These are phyloP conservation scores for Pholiota adiposa DNA, from an alignment of 1,284 basidiomycete genomes.

Conservation along the genomic window DNA sequence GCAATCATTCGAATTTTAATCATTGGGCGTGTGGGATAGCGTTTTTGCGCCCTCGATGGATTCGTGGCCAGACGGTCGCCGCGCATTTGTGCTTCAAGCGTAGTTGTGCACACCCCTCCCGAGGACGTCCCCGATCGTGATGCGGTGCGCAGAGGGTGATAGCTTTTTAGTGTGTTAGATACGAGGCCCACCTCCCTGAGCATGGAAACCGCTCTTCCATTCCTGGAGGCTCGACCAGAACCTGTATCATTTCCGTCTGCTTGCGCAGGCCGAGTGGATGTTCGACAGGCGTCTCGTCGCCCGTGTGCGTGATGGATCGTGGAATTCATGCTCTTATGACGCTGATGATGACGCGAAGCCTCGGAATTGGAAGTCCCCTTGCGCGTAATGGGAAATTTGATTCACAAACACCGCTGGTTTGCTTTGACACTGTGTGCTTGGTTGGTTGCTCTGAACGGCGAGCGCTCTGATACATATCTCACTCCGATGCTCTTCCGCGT, in stretches of 20 bases:
- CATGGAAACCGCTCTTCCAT: background rate
- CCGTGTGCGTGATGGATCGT: too few relatives aligned
- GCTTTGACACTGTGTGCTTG: too few relatives aligned
- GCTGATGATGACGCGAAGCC: too few relatives aligned
- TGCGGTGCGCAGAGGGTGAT: too few relatives aligned
- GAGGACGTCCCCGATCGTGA: background rate
- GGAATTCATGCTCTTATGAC: background rate
- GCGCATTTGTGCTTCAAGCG: too few relatives aligned
- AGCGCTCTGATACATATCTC: conserved; percentile 5
- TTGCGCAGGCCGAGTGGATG: conserved; percentile 5
- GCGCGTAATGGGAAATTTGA: conserved; percentile 9
- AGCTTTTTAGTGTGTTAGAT: too few relatives aligned
- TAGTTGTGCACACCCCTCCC: too few relatives aligned
- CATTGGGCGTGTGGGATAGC: too few relatives aligned
- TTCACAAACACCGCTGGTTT: conserved; percentile 2
- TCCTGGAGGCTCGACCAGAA: background rate
- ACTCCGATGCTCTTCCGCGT: background rate
- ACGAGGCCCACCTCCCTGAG: background rate
- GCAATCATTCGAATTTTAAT: background rate
- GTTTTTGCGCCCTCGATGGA: background rate
- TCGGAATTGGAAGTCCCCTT: too few relatives aligned
- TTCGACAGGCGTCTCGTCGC: conserved; percentile 6
- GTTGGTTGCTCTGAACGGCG: too few relatives aligned
- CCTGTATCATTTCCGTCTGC: background rate
- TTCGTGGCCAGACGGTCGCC: too few relatives aligned